These are phyloP conservation scores for Hyphopichia khmerensis DNA, from an alignment of 1,139 yeast genomes.

Conservation along the genomic window DNA sequence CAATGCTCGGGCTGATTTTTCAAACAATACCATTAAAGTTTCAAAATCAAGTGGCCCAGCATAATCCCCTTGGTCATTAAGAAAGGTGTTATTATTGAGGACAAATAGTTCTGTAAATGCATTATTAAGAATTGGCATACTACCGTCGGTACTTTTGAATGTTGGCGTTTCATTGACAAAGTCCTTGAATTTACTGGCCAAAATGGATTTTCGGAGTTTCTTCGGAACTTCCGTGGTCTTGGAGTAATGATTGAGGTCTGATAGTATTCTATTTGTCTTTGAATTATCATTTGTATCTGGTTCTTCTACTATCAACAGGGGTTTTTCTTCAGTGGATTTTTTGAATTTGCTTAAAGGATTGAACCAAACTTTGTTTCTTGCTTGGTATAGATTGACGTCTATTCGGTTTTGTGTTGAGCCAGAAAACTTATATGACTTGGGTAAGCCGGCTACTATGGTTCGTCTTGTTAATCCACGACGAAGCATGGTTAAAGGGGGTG, in stretches of 20 bases:
- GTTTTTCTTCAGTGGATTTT: background rate
- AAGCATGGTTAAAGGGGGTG: background rate
- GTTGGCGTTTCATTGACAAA: conserved; percentile 11
- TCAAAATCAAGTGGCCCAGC: conserved; percentile 6
- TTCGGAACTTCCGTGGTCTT: conserved; percentile 27
- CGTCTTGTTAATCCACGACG: background rate
- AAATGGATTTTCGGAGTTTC: conserved; percentile 17
- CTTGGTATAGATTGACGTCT: background rate
- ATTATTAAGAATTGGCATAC: conserved; percentile 18
- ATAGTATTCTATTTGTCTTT: background rate
- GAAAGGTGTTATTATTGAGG: conserved; percentile 10
- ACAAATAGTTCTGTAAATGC: conserved; percentile 19
- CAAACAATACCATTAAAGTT: conserved; percentile 18
- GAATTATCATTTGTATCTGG: conserved; percentile 2
- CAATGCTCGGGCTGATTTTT: conserved; percentile 15
- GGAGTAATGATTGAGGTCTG: conserved; percentile 24
- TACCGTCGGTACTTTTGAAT: conserved; percentile 6
- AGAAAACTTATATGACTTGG: background rate
- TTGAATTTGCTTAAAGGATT: conserved; percentile 20
- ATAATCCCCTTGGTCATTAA: background rate
- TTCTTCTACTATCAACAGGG: conserved; percentile 11
- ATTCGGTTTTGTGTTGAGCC: background rate
- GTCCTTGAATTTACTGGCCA: conserved; percentile 20
- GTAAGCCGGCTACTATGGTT: background rate
- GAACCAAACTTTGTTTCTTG: conserved; percentile 15